Conservation (phyloP, 2,329 filamentous ascomycete genomes). For the Cercospora sp. region DNA sequence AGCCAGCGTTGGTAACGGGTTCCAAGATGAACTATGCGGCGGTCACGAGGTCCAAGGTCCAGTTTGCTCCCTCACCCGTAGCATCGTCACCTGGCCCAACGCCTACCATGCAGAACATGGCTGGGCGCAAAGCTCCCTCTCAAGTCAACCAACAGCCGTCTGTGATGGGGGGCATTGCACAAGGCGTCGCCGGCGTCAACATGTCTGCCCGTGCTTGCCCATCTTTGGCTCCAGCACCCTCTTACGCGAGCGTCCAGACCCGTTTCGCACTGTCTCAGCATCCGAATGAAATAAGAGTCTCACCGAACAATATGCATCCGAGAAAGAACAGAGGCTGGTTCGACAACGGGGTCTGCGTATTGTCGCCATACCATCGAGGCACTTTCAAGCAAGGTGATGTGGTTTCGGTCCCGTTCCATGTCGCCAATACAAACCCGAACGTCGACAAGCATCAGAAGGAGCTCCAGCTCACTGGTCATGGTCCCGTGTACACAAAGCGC, state of each 20-base stretch:
- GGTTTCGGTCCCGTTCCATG: constrained; percentile 11
- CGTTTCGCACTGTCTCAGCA: neutral
- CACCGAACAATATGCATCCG: neutral
- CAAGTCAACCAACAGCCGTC: too few relatives aligned
- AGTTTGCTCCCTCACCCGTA: too few relatives aligned
- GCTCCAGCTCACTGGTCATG: neutral
- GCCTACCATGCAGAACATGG: too few relatives aligned
- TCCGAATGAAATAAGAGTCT: neutral
- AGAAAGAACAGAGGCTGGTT: neutral
- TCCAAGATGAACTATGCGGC: too few relatives aligned
- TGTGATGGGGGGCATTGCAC: too few relatives aligned
- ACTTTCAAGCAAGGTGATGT: constrained; percentile 14
- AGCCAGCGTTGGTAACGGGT: too few relatives aligned
- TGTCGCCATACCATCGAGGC: neutral
- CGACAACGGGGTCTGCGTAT: constrained; percentile 6
- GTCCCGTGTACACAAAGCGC: constrained; percentile 15
- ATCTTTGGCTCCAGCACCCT: neutral
- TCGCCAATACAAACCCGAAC: constrained; percentile 8
- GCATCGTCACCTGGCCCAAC: too few relatives aligned
- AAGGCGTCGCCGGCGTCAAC: too few relatives aligned
- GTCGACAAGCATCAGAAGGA: neutral
- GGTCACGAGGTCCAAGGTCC: too few relatives aligned
- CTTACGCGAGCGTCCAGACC: neutral
- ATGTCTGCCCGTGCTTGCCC: neutral
- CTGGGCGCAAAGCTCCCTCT: too few relatives aligned